Percentiles rank a stretch among this genome's conserved stretches.
Evolutionary conservation across 352 stramenopile species (phyloP).

Genomic region (Globisporangium lucens): DNA sequence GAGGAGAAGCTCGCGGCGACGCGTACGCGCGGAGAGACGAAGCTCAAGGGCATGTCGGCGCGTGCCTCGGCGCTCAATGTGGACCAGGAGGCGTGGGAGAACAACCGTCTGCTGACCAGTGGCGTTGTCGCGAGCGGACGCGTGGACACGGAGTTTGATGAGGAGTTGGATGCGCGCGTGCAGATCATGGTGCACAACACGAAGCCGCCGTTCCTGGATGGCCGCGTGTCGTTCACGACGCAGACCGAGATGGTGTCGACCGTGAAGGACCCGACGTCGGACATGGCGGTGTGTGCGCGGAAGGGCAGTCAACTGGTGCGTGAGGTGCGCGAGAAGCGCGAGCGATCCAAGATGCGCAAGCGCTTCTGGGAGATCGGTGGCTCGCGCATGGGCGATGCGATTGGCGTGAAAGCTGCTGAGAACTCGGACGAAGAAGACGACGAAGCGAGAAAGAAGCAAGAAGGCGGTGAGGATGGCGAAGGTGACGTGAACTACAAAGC

Average conservation of each 20-base stretch:
- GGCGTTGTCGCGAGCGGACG: constrained; percentile 84
- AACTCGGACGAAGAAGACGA: constrained; percentile 62
- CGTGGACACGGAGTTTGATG: constrained; percentile 87
- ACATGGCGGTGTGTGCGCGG: constrained; percentile 94
- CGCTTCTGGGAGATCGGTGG: constrained; percentile 99
- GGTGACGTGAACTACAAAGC: constrained; percentile 93
- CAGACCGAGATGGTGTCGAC: constrained; percentile 94
- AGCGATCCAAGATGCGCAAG: constrained; percentile 94
- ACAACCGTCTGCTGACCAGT: constrained; percentile 94
- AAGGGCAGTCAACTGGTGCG: constrained; percentile 90
- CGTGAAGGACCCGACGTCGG: constrained; percentile 93
- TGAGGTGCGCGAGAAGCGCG: constrained; percentile 72
- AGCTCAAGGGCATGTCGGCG: constrained; percentile 88
- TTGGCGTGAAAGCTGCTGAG: constrained; percentile 83
- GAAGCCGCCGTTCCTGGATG: constrained; percentile 97
- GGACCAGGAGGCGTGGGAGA: constrained; percentile 99
- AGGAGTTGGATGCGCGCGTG: constrained; percentile 94
- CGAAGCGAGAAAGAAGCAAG: constrained; percentile 31
- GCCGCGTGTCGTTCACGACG: constrained; percentile 93
- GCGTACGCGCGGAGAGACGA: constrained; percentile 78
- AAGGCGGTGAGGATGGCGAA: constrained; percentile 25
- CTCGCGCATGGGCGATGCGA: constrained; percentile 95
- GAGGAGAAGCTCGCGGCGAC: constrained; percentile 89
- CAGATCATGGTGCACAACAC: constrained; percentile 98
- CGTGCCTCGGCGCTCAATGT: constrained; percentile 90